A percentile compares a stretch with the other conserved stretches of the same genome.
Conservation (phyloP, 1,284 basidiomycete genomes). For the Neolentinus lepideus region DNA sequence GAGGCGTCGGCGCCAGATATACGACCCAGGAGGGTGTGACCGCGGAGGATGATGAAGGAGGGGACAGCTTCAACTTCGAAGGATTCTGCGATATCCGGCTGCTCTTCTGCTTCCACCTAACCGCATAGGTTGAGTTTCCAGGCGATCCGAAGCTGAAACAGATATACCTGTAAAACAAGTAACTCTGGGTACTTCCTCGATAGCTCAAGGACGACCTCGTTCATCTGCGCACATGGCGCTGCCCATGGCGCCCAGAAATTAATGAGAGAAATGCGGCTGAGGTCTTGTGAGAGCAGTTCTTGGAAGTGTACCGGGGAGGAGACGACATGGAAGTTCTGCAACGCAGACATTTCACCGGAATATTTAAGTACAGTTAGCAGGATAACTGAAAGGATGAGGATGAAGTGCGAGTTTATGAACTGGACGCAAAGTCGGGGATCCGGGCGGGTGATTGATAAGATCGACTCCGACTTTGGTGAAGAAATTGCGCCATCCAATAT, state of each 20-base stretch:
- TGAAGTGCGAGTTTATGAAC: neutral
- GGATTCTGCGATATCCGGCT: slow-evolving; percentile 87
- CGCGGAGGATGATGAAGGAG: slow-evolving; percentile 77
- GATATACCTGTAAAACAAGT: slow-evolving; percentile 68
- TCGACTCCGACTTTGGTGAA: neutral
- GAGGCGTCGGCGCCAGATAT: slow-evolving; percentile 81
- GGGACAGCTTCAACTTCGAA: slow-evolving; percentile 94
- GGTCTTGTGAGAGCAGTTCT: slow-evolving; percentile 64
- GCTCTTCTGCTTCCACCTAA: slow-evolving; percentile 87
- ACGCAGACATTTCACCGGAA: slow-evolving; percentile 1
- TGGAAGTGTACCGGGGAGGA: slow-evolving; percentile 70
- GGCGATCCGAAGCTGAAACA: slow-evolving; percentile 1
- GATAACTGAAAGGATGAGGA: neutral
- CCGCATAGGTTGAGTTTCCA: neutral
- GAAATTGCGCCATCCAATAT: neutral
- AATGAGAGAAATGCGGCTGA: slow-evolving; percentile 75
- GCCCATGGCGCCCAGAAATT: slow-evolving; percentile 96
- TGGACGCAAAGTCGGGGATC: neutral
- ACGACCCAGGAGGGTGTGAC: slow-evolving; percentile 81
- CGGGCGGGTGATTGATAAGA: neutral
- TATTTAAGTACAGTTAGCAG: neutral
- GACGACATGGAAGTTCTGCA: slow-evolving; percentile 47
- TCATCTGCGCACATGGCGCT: slow-evolving; percentile 84
- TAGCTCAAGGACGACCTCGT: slow-evolving; percentile 64
- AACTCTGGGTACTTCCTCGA: slow-evolving; percentile 65